Conservation (phyloP, 768 basidiomycete genomes). For the Russula virescens region DNA sequence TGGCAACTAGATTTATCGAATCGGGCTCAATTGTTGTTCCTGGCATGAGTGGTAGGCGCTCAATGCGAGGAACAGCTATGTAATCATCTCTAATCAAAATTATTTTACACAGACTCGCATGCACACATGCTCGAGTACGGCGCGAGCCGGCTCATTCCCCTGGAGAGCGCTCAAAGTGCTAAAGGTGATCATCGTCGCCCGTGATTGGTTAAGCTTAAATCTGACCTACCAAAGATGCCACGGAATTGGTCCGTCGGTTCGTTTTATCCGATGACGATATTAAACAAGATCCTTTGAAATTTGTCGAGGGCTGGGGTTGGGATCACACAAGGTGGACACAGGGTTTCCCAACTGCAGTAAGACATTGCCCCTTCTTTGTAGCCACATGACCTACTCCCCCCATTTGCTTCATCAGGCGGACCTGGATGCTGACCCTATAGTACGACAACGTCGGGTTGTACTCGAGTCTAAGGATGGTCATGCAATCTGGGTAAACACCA, state of each 20-base stretch:
- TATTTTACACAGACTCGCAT: constrained; percentile 57
- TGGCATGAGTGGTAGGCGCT: constrained; percentile 58
- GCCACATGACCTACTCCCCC: background rate
- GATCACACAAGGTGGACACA: constrained; percentile 77
- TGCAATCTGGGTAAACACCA: constrained; percentile 78
- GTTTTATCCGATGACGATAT: constrained; percentile 55
- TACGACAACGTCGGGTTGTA: constrained; percentile 64
- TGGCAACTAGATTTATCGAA: constrained; percentile 45
- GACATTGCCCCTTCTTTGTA: constrained; percentile 25
- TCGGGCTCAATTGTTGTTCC: constrained; percentile 61
- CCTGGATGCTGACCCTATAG: constrained; percentile 62
- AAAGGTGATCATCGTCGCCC: constrained; percentile 38
- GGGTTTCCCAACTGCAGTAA: constrained; percentile 64
- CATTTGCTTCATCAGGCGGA: constrained; percentile 44
- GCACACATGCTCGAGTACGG: constrained; percentile 77
- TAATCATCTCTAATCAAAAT: constrained; percentile 21
- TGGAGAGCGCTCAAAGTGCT: constrained; percentile 56
- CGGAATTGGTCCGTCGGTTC: constrained; percentile 53
- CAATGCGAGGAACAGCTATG: constrained; percentile 1
- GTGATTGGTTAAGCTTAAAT: constrained; percentile 1
- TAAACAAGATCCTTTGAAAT: constrained; percentile 48
- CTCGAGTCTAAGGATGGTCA: constrained; percentile 86
- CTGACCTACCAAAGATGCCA: constrained; percentile 44
- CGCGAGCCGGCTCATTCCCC: constrained; percentile 53
- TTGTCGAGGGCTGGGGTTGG: constrained; percentile 84